Evolutionary conservation across 2,329 filamentous ascomycete species (phyloP).

Genomic region (Emericellopsis atlantica): DNA sequence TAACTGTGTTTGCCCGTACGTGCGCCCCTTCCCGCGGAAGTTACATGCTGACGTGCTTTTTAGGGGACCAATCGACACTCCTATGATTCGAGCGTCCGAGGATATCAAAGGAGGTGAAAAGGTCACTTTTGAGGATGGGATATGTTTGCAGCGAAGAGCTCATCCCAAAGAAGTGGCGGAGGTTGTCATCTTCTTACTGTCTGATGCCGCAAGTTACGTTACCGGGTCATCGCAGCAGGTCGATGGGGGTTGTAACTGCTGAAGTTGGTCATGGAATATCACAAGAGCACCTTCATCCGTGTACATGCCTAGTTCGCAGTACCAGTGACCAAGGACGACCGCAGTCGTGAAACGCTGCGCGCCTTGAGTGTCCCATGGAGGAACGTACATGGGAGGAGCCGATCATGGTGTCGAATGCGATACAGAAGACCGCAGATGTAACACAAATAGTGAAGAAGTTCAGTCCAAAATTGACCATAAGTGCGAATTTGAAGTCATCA

Average conservation of each 20-base stretch:
- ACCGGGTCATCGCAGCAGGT: constrained; percentile 10
- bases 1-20: constrained; percentile 15
- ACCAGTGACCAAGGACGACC: too few relatives aligned
- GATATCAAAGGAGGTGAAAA: constrained; percentile 4
- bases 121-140: constrained; percentile 5
- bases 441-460: too few relatives aligned
- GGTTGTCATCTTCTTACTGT: constrained; percentile 13
- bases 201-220: constrained; percentile 12
- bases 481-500: too few relatives aligned
- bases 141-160: constrained; percentile 9
- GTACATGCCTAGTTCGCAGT: too few relatives aligned
- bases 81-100: constrained; percentile 9
- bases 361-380: too few relatives aligned
- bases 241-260: constrained; percentile 15
- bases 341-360: too few relatives aligned
- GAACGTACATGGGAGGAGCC: too few relatives aligned
- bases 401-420: too few relatives aligned
- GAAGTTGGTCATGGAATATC: background rate
- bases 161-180: constrained; percentile 12
- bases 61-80: constrained; percentile 15
- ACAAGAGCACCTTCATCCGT: background rate
- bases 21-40: background rate
- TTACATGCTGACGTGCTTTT: constrained; percentile 3
- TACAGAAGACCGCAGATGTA: too few relatives aligned
- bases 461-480: too few relatives aligned